phyloP scores from a whole-genome alignment of 2,329 filamentous ascomycete species.

The Xylariales sp. region DNA sequence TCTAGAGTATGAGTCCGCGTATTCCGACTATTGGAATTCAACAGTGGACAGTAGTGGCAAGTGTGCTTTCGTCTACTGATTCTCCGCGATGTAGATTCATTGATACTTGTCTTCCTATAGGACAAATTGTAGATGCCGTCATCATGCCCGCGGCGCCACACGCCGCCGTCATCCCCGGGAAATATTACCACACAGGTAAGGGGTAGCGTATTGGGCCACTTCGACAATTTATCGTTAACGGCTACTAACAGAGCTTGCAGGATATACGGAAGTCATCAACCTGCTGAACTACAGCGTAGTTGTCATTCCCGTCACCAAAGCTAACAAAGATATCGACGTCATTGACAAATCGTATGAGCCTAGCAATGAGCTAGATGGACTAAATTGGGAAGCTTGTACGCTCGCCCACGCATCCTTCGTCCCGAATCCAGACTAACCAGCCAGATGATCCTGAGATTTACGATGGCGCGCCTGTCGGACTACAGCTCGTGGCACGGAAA shows the following conservation, averaged over 20 bases:
- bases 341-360: slow-evolving; percentile 54
- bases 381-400: slow-evolving; percentile 62
- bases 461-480: slow-evolving; percentile 59
- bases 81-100: too few species aligned
- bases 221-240: neutral
- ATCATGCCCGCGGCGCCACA: slow-evolving; percentile 63
- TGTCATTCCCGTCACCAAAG: slow-evolving; percentile 66
- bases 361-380: slow-evolving; percentile 55
- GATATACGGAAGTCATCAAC: slow-evolving; percentile 59
- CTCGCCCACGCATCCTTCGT: slow-evolving; percentile 13
- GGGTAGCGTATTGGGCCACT: too few species aligned
- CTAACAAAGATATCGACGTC: slow-evolving; percentile 62
- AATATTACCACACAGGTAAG: slow-evolving; percentile 54
- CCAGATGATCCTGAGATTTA: slow-evolving; percentile 61
- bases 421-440: neutral
- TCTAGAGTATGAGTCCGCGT: slow-evolving; percentile 62
- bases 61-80: slow-evolving; percentile 14
- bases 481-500: slow-evolving; percentile 61
- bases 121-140: slow-evolving; percentile 65
- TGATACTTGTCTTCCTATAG: slow-evolving; percentile 37
- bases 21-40: slow-evolving; percentile 73
- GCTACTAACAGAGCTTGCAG: slow-evolving; percentile 38
- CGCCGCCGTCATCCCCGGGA: slow-evolving; percentile 59
- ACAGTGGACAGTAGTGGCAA: slow-evolving; percentile 62
- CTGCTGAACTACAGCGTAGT: slow-evolving; percentile 66